These are phyloP conservation scores for Datura wrightii DNA, from an alignment of 257 asterid genomes.

Conservation along the genomic window DNA sequence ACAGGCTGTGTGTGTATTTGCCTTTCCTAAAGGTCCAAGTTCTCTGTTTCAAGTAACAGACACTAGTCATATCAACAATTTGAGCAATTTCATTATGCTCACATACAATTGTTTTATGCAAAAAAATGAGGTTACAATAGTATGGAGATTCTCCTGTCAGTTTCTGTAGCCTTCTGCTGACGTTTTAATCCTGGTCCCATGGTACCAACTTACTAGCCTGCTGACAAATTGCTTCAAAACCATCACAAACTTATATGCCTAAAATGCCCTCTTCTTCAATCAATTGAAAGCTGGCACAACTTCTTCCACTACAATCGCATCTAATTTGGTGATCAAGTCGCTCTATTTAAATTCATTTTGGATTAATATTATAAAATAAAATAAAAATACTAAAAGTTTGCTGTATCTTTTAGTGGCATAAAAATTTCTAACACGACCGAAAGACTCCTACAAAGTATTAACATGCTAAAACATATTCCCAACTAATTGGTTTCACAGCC, in stretches of 20 bases:
- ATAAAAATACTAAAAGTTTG: too few species aligned
- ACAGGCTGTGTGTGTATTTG: conserved; percentile 44
- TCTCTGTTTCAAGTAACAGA: conserved; percentile 44
- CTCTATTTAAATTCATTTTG: not conserved
- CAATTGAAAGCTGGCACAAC: not conserved
- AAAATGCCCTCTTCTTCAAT: conserved; percentile 30
- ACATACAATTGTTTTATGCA: conserved; percentile 8
- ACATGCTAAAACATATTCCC: too few species aligned
- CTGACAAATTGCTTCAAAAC: conserved; percentile 31
- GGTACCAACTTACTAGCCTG: conserved; percentile 26
- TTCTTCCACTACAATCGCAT: not conserved
- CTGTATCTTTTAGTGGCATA: too few species aligned
- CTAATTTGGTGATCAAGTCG: not conserved
- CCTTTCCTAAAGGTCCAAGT: conserved; percentile 45
- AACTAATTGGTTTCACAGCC: not conserved
- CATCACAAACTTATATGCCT: conserved; percentile 21
- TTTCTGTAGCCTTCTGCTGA: conserved; percentile 41
- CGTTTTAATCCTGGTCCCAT: conserved; percentile 44
- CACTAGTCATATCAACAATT: conserved; percentile 46
- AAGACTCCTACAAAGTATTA: too few species aligned
- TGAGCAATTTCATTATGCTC: not conserved
- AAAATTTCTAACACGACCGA: not conserved
- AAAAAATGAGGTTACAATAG: conserved; percentile 40
- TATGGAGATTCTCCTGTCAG: conserved; percentile 48
- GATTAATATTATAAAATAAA: too few species aligned